Evolutionary conservation across 176 grass and related monocot species (phyloP), one percentile per base, ranked within the genome.

Genomic region (Musa itinerans): DNA sequence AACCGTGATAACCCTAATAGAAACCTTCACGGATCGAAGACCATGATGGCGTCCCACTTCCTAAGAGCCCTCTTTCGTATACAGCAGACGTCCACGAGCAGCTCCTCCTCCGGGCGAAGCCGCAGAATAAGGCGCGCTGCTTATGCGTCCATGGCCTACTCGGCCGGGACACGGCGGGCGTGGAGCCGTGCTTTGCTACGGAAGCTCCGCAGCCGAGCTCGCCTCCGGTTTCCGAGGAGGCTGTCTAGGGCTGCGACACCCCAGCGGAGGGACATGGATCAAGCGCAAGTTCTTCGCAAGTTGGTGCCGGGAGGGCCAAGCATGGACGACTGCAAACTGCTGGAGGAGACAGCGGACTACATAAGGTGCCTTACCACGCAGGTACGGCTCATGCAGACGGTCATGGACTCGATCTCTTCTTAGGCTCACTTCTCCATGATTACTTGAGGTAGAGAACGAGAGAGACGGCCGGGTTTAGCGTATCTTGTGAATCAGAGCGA

Each of bases 301-400:
- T 13, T 79, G 53, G 65, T 79, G 14, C 77, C 77, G 0, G 77
- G 77, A 1, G 77, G 77, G 1, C 6, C 20, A 1, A 12, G 53
- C 65, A 79, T 79, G 77, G 77, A 79, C 17, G 59, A 70, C 53
- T 79, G 77, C 66, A 70, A 9, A 15, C n/a, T 79, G 66, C 77
- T 79, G 1, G 77, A 79, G 11, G 77, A 79, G 77, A 49, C 77
- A 0, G 77, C 66, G 26, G 50, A 70, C 77, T 79, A 79, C 53
- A 14, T 79, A 11, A 55, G 23, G 65, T 79, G 26, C 53, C 77
- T 79, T 15, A 43, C 10, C 25, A 48, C 29, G 52, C 77, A 79
- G 65, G 77, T 79, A 2, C 22, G 29, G 65, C 53, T 79, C 53
- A 79, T 79, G 77, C 26, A 58, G 65, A 59, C 9, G 9, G 13